Evolutionary conservation across 805 yeast species (phyloP), one percentile per base, ranked within the genome.

Genomic region (Candida berthetii): DNA sequence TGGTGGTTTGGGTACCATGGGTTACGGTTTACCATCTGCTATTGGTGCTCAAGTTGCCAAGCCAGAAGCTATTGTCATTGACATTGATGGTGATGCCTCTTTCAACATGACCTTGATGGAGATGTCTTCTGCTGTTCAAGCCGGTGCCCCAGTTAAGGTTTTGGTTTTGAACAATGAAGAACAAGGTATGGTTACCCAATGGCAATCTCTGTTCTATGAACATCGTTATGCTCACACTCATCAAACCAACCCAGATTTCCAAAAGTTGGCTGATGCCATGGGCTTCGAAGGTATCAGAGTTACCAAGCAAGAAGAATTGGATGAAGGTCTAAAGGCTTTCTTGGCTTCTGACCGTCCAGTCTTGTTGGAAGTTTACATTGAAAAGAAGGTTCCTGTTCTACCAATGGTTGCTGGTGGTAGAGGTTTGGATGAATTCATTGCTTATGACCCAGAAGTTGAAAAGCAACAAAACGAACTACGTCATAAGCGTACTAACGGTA

Each of bases 151-250:
- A 43, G 83, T 93, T 49, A 93, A 93, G 72, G 77, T 87, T 46
- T 74, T 88, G 62, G 82, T 93, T 42, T 72, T 93, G 61, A 93
- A 93, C 69, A 93, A 93, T 65, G 98, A 91, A 71, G 99, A 93
- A 71, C 99, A 93, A 72, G 99, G 99, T 61, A 93, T 93, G 99
- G 99, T 93, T 42, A 91, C 98, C 13, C 99, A 93, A 67, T 93
- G 99, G 99, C 99, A 93, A 72, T 85, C 96, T 11, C 71, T 93
- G 47, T 93, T 93, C 74, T 93, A 93, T 68, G 96, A 91, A 65
- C 91, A 91, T 68, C 81, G 99, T 68, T 93, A 87, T 65, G 76
- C 97, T n/a, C 98, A 93, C 68, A 91, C 99, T 19, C 98, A 93
- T 69, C 99, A 93, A 71, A 61, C 76, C 44, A 93, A 93, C 66